These are phyloP conservation scores for Russula sp. DNA, from an alignment of 768 basidiomycete species.

Conservation along the genomic window DNA sequence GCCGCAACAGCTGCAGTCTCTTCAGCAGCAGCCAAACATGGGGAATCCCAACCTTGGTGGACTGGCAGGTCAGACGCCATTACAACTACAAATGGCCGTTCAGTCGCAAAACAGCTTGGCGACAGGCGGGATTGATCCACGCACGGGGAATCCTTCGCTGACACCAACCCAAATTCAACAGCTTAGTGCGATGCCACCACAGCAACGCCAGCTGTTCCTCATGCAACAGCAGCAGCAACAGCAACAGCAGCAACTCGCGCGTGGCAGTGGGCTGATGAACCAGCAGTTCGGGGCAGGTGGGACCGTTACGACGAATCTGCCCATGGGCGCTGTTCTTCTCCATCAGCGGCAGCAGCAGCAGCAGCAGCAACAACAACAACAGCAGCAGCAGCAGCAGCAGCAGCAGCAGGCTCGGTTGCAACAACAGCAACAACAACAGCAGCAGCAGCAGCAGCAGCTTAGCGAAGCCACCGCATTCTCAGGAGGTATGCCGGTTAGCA, in stretches of 20 bases:
- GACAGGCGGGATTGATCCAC: constrained; percentile 22
- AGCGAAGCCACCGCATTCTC: constrained; percentile 43
- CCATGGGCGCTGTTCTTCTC: constrained; percentile 8
- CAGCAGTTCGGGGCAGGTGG: constrained; percentile 20
- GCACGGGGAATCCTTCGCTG: constrained; percentile 25
- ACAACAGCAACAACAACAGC: constrained; percentile 21
- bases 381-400: constrained; percentile 40
- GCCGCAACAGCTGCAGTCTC: constrained; percentile 35
- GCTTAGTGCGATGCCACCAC: constrained; percentile 27
- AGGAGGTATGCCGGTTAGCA: constrained; percentile 30
- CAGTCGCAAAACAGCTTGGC: constrained; percentile 14
- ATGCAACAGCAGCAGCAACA: constrained; percentile 38
- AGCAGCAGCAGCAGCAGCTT: constrained; percentile 23
- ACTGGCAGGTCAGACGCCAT: constrained; percentile 6
- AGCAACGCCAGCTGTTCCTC: constrained; percentile 44
- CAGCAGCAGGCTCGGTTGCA: constrained; percentile 40
- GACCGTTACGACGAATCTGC: neutral
- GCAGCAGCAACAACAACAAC: constrained; percentile 26
- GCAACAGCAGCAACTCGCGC: constrained; percentile 20
- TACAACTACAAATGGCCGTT: constrained; percentile 14
- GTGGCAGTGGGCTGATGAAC: constrained; percentile 11
- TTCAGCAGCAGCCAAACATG: constrained; percentile 26
- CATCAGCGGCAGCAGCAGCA: constrained; percentile 25
- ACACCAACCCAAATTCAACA: constrained; percentile 27
- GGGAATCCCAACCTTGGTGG: constrained; percentile 14